A percentile compares a stretch with the other conserved stretches of the same genome.
Conservation (phyloP, 2,329 filamentous ascomycete species). For the Podosphaera leucotricha region DNA sequence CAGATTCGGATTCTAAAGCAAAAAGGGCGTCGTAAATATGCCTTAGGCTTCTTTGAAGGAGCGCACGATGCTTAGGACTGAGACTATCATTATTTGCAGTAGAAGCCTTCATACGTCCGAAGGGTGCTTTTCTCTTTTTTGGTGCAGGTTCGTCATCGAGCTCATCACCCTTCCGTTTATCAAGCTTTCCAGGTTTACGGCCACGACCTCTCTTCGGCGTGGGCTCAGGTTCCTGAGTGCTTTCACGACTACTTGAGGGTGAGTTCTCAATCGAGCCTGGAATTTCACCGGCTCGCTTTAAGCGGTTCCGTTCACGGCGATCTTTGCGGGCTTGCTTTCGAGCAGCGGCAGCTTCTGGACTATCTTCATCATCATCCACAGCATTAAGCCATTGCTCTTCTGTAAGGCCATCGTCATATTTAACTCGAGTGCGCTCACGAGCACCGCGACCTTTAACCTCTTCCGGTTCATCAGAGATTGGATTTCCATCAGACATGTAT, state of each 20-base stretch:
- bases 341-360: slow-evolving; percentile 74
- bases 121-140: slow-evolving; percentile 55
- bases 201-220: slow-evolving; percentile 59
- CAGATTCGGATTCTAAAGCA: slow-evolving; percentile 46
- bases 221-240: slow-evolving; percentile 56
- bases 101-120: slow-evolving; percentile 38
- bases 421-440: slow-evolving; percentile 79
- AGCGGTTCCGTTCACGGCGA: slow-evolving; percentile 52
- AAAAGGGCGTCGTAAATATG: slow-evolving; percentile 59
- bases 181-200: slow-evolving; percentile 45
- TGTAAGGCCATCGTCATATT: slow-evolving; percentile 90
- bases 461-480: slow-evolving; percentile 54
- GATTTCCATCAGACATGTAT: slow-evolving; percentile 70
- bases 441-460: slow-evolving; percentile 70
- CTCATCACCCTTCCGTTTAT: slow-evolving; percentile 64
- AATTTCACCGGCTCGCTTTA: slow-evolving; percentile 26
- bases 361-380: slow-evolving; percentile 89
- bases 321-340: slow-evolving; percentile 72
- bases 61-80: slow-evolving; percentile 42
- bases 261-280: slow-evolving; percentile 34
- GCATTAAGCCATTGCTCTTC: slow-evolving; percentile 99
- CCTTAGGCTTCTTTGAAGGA: slow-evolving; percentile 61
- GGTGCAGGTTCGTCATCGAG: slow-evolving; percentile 40
- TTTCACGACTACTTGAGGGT: slow-evolving; percentile 51
- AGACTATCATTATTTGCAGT: slow-evolving; percentile 29